These are phyloP conservation scores for Collybiopsis confluens DNA, from an alignment of 768 basidiomycete species.

Conservation along the genomic window DNA sequence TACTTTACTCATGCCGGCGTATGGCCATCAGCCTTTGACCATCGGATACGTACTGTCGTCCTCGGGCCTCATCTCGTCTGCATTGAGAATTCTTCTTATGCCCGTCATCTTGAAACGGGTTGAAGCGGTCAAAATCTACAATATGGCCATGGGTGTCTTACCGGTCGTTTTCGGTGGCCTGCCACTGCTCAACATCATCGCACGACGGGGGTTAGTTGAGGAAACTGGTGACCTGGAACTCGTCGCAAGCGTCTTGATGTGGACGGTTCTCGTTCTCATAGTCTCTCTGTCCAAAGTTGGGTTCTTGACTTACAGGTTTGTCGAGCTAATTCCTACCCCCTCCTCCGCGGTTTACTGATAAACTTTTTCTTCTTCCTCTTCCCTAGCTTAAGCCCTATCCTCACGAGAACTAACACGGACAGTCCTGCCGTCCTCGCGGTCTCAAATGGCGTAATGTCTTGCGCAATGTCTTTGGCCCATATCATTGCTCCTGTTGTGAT, in stretches of 20 bases:
- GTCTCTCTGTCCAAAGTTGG: constrained; percentile 40
- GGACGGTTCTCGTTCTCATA: constrained; percentile 44
- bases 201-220: not conserved
- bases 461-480: constrained; percentile 54
- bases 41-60: too few species aligned
- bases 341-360: not conserved
- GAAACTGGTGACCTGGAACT: constrained; percentile 31
- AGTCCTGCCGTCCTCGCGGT: constrained; percentile 43
- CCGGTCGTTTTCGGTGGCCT: constrained; percentile 45
- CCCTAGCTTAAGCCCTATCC: constrained; percentile 55
- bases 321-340: not conserved
- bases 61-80: constrained; percentile 54
- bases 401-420: constrained; percentile 51
- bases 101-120: constrained; percentile 49
- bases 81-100: constrained; percentile 52
- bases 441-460: constrained; percentile 38
- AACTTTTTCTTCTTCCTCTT: too few species aligned
- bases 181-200: constrained; percentile 27
- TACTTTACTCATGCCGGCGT: not conserved
- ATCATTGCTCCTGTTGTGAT: constrained; percentile 57
- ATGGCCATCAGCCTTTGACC: constrained; percentile 28
- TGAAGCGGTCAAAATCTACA: constrained; percentile 47
- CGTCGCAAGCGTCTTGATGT: constrained; percentile 42
- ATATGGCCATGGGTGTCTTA: constrained; percentile 50
- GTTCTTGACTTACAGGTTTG: constrained; percentile 47